A percentile compares a stretch with the other conserved stretches of the same genome.
Conservation (phyloP, 306 rosid species). For the Glycyrrhiza uralensis region DNA sequence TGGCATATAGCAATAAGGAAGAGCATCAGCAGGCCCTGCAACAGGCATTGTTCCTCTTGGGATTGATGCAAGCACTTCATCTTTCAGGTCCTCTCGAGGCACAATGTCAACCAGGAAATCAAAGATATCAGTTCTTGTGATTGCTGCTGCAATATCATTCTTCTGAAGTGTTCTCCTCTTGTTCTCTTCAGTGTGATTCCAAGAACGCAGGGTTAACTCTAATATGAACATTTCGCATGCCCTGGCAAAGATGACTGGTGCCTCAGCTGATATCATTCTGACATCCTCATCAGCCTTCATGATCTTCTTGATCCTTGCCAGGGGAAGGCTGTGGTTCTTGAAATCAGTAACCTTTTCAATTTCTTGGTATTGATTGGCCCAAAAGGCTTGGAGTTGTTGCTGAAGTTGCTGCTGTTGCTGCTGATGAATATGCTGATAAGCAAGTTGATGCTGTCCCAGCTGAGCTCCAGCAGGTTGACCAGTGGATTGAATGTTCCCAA, state of each 20-base stretch:
- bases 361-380: slow-evolving; percentile 47
- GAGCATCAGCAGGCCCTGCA: slow-evolving; percentile 41
- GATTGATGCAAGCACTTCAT: slow-evolving; percentile 47
- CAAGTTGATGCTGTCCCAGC: slow-evolving; percentile 46
- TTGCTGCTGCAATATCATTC: slow-evolving; percentile 47
- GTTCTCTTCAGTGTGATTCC: slow-evolving; percentile 53
- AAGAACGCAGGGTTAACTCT: slow-evolving; percentile 45
- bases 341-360: slow-evolving; percentile 49
- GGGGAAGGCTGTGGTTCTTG: too few relatives aligned
- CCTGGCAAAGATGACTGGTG: too few relatives aligned
- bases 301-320: too few relatives aligned
- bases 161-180: slow-evolving; percentile 48
- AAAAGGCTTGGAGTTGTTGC: slow-evolving; percentile 41
- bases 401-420: slow-evolving; percentile 49
- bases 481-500: slow-evolving; percentile 28
- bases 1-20: too few relatives aligned
- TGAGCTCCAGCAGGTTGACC: slow-evolving; percentile 46
- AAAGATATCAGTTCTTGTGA: too few relatives aligned
- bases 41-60: slow-evolving; percentile 50
- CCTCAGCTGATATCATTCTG: too few relatives aligned
- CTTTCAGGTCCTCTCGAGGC: slow-evolving; percentile 47
- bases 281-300: too few relatives aligned
- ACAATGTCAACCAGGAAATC: slow-evolving; percentile 48
- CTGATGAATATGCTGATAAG: slow-evolving; percentile 54
- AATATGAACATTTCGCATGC: too few relatives aligned